Evolutionary conservation across 2,329 filamentous ascomycete genomes (phyloP), one percentile per base, ranked within the genome.

Genomic region (Pseudogymnoascus sp.): DNA sequence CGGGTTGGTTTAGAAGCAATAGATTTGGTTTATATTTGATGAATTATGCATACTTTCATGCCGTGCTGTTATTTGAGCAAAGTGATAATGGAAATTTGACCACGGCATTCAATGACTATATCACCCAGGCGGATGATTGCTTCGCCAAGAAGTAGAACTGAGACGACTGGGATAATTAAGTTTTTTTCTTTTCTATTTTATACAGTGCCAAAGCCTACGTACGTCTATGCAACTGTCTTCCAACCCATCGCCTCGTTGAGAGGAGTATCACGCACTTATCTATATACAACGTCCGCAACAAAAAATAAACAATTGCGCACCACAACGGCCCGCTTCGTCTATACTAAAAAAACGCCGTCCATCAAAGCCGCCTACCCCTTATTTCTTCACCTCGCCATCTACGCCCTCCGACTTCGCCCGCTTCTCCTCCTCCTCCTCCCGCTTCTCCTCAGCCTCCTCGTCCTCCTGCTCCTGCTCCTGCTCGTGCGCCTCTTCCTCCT

Each of bases 391-490:
- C 50, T 57, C 50, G 2, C 50, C 26, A 57, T 57, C 28, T 33
- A 57, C 50, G 33, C 40, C 42, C 1, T 23, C 50, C 26, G 9
- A 19, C 50, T 57, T 15, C 3, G 50, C 50, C 50, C n/a, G n/a
- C 26, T 53, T 15, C n/a, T 38, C 36, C n/a, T 38, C 36, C 36
- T 7, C 36, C 36, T 9, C 36, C 36, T 38, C 50, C 26, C n/a
- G 9, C 26, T 53, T 15, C n/a, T 38, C 36, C 36, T 38, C 36
- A 15, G 15, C 36, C 36, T 38, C 36, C 36, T 38, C n/a, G 9
- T 31, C 50, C 15, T n/a, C 47, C 10, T 68, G 60, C 19, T 67
- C 62, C 3, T 67, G 66, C 19, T 65, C 65, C 63, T 65, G 65
- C 57, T 67, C 69, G 13, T 69, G 65, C 4, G 31, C 36, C 13